Evolutionary conservation across 208 protist species (phyloP).

Genomic region (Leishmania lainsoni): DNA sequence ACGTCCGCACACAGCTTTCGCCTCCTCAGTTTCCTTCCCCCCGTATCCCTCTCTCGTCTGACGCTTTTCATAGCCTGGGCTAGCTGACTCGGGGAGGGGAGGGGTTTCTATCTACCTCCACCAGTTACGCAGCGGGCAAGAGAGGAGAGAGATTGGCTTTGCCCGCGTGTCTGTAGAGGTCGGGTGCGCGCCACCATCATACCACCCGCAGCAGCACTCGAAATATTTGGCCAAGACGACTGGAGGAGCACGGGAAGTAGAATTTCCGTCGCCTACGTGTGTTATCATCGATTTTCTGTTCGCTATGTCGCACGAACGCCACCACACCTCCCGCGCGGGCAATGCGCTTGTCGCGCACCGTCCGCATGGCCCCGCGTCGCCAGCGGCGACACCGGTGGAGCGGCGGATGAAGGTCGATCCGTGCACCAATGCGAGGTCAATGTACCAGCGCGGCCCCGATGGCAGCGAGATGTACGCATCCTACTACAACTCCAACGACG

Average conservation of each 20-base stretch:
- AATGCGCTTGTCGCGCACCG: not conserved
- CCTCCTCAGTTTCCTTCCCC: no score
- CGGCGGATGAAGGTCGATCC: slow-evolving; percentile 19
- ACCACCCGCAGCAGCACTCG: not conserved
- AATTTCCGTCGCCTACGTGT: no score
- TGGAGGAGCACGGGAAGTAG: no score
- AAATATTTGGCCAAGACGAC: not conserved
- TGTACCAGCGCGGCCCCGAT: slow-evolving; percentile 22
- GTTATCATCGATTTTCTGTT: not conserved
- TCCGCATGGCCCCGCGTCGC: not conserved
- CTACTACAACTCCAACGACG: slow-evolving; percentile 51
- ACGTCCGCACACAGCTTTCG: not conserved
- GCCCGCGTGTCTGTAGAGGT: not conserved
- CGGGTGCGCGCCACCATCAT: not conserved
- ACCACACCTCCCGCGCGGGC: not conserved
- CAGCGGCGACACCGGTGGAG: not conserved
- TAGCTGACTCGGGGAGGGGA: no score
- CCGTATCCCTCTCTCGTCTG: not conserved
- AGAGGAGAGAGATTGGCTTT: not conserved
- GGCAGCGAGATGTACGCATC: slow-evolving; percentile 33
- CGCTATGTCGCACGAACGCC: slow-evolving; percentile 7
- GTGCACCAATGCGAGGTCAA: slow-evolving; percentile 24
- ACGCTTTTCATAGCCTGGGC: not conserved
- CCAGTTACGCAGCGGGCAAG: not conserved
- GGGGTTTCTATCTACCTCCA: not conserved